Base-by-base conservation (phyloP, 257 asterid genomes). In the Solanum habrochaites region DNA sequence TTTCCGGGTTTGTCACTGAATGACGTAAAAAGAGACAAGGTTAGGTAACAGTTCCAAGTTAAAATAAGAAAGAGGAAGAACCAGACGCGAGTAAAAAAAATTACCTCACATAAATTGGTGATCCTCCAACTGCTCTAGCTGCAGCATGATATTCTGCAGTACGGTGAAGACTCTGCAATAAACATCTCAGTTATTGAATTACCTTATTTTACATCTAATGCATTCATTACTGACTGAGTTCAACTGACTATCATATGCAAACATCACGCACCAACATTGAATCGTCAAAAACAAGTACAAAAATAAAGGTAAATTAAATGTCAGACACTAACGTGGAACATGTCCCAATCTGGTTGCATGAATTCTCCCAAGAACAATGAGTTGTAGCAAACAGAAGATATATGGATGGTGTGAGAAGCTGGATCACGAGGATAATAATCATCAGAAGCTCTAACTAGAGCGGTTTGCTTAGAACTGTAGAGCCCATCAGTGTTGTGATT, bases 281-380 rank as follows among this genome's bases (percentile, higher is more conserved):
- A 80, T 47, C 6, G 25, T 47, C 67, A 45, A 47, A 80, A 47
- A 47, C 9, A 2, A 29, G 56, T 29, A 47, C 16, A 29, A 80
- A 29, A 80, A 15, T 80, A 49, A 83, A 83, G 77, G 15, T 69
- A 66, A 25, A 82, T 52, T 6, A 40, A 32, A 56, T 67, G 29
- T 35, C 40, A 82, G 35, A 43, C 83, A 91, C 98, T 91, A 88
- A 97, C 99, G 29, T 97, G 99, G 89, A 97, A 97, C 98, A 94
- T 97, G 90, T 97, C 99, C 99, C 99, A 97, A 87, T 97, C 99
- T 45, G 98, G 96, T 75, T 96, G 98, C 98, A 94, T 94, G 74
- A 95, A 94, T 69, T 96, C 99, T 88, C 98, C 99, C 74, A 96
- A 92, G 92, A 96, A 96, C 6, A 95, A 32, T 0, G 98, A 92